Evolutionary conservation across 2,329 filamentous ascomycete genomes (phyloP), one percentile per base, ranked within the genome.

Genomic region (Bertia moriformis): DNA sequence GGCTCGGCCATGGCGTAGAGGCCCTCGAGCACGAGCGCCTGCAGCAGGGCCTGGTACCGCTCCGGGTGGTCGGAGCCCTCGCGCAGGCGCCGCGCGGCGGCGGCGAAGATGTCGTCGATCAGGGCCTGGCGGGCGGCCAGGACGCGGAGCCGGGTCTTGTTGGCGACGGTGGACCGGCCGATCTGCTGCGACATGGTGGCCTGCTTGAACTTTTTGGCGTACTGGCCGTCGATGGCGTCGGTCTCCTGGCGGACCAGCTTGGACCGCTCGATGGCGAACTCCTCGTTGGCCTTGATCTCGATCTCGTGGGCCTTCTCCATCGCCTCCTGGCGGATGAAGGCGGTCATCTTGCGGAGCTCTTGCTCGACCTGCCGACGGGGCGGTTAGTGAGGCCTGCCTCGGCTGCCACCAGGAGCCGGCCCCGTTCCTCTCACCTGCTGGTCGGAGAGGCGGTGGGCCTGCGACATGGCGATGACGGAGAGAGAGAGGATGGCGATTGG

Each of bases 321-420:
- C 43, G 91, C 91, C 69, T 98, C 91, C 67, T 96, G 91, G 63
- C 87, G 85, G 78, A 98, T 98, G 76, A 98, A 98, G 58, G 88
- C 89, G 43, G 91, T 96, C 91, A 98, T 98, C 77, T 98, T 98
- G 73, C 85, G 87, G 65, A 98, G 84, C 78, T 98, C 91, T 66
- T 85, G 80, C 66, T 84, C 80, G 73, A 98, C 91, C 87, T 96
- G n/a, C n/a, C n/a, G n/a, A n/a, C n/a, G n/a, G n/a, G n/a, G n/a
- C n/a, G n/a, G n/a, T n/a, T n/a, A n/a, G n/a, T n/a, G n/a, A n/a
- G n/a, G n/a, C n/a, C n/a, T n/a, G n/a, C n/a, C n/a, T n/a, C n/a
- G n/a, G n/a, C n/a, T n/a, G n/a, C n/a, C n/a, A n/a, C n/a, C n/a
- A n/a, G n/a, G n/a, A n/a, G n/a, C n/a, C n/a, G n/a, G n/a, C n/a